Evolutionary conservation across 2,329 filamentous ascomycete species (phyloP).

Genomic region (Sporothrix brasiliensis): DNA sequence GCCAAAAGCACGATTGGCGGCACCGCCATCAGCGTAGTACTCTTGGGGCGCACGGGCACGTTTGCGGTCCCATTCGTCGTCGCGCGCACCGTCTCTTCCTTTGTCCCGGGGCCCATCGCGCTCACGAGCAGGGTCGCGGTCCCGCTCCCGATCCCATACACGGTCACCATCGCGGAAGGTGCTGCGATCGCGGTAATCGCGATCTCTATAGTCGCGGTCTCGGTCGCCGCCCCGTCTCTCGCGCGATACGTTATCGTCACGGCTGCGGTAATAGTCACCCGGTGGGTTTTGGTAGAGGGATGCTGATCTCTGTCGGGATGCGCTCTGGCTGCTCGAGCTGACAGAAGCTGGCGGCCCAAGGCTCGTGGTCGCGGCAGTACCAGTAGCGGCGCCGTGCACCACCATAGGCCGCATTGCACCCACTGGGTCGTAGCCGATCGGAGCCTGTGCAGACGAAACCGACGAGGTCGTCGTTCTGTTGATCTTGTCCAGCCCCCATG

Average conservation of each 20-base stretch:
- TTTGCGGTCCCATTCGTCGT: constrained; percentile 32
- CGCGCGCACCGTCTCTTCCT: constrained; percentile 38
- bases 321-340: constrained; percentile 37
- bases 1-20: constrained; percentile 33
- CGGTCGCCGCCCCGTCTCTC: constrained; percentile 43
- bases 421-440: constrained; percentile 50
- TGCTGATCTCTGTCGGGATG: constrained; percentile 40
- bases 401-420: constrained; percentile 49
- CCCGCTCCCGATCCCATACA: constrained; percentile 38
- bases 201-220: constrained; percentile 44
- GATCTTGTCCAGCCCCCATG: constrained; percentile 71
- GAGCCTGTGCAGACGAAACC: background rate
- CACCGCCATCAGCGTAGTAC: constrained; percentile 35
- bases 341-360: background rate
- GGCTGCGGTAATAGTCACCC: constrained; percentile 54
- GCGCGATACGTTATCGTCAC: constrained; percentile 52
- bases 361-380: background rate
- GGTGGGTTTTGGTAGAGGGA: constrained; percentile 43
- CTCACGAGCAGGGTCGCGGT: constrained; percentile 30
- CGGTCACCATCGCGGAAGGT: constrained; percentile 37
- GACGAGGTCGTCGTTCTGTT: constrained; percentile 48
- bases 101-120: constrained; percentile 24
- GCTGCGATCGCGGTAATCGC: constrained; percentile 37
- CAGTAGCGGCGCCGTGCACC: background rate
- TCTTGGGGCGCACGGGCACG: constrained; percentile 30